These are phyloP conservation scores for Heliamphora exappendiculata DNA, from an alignment of 148 eudicot species.

Conservation along the genomic window DNA sequence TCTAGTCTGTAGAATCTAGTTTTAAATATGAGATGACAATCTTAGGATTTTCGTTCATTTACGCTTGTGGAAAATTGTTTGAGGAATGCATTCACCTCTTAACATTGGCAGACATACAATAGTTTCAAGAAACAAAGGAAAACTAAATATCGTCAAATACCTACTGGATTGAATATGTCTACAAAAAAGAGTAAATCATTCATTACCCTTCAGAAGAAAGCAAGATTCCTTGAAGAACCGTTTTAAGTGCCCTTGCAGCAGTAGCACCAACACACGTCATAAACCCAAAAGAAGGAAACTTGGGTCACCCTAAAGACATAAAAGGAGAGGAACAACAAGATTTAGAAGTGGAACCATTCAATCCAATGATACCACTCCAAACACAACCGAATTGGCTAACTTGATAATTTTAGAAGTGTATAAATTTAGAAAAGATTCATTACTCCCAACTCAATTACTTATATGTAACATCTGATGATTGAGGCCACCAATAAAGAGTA, in stretches of 20 bases:
- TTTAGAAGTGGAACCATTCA: constrained; percentile 12
- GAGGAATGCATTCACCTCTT: too few relatives aligned
- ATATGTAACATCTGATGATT: background rate
- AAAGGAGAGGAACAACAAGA: background rate
- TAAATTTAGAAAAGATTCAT: background rate
- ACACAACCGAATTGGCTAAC: background rate
- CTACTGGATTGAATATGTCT: too few relatives aligned
- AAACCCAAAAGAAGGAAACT: constrained; percentile 50
- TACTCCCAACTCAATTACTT: background rate
- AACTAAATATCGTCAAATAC: too few relatives aligned
- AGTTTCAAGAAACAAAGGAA: too few relatives aligned
- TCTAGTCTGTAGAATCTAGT: too few relatives aligned
- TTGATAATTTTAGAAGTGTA: background rate
- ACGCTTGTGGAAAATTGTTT: too few relatives aligned
- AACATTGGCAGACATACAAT: too few relatives aligned
- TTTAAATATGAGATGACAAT: too few relatives aligned
- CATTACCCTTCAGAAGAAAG: constrained; percentile 52
- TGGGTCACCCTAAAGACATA: constrained; percentile 36
- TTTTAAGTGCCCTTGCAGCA: constrained; percentile 48
- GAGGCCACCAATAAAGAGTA: background rate
- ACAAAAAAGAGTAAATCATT: too few relatives aligned
- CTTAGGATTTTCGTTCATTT: too few relatives aligned
- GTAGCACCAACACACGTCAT: constrained; percentile 43
- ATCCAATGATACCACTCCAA: background rate
- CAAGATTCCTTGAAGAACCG: constrained; percentile 42